These are phyloP conservation scores for Cercospora canescens DNA, from an alignment of 2,329 filamentous ascomycete genomes.

Conservation along the genomic window DNA sequence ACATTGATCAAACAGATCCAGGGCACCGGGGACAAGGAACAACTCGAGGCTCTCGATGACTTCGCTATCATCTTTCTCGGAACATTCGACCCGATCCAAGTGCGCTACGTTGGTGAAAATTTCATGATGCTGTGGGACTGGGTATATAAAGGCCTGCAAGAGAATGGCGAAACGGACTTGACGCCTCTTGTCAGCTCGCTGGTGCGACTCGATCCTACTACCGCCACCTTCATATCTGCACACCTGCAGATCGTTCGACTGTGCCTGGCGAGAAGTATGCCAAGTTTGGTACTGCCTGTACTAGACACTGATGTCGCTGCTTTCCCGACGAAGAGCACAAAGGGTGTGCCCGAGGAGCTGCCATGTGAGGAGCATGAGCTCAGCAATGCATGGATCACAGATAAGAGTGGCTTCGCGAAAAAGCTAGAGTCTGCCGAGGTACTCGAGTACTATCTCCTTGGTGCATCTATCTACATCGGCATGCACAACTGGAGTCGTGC, in stretches of 20 bases:
- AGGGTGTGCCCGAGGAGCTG: slow-evolving; percentile 41
- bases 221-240: slow-evolving; percentile 64
- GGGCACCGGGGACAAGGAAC: slow-evolving; percentile 29
- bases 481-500: slow-evolving; percentile 45
- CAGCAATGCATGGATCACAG: slow-evolving; percentile 61
- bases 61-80: slow-evolving; percentile 50
- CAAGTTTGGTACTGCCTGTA: slow-evolving; percentile 59
- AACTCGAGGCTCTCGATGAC: slow-evolving; percentile 47
- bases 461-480: slow-evolving; percentile 50
- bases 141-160: slow-evolving; percentile 17
- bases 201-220: slow-evolving; percentile 65
- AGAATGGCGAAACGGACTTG: neutral
- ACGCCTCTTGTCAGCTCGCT: slow-evolving; percentile 54
- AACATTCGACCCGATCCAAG: slow-evolving; percentile 55
- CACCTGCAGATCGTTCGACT: slow-evolving; percentile 61
- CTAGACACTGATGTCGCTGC: slow-evolving; percentile 67
- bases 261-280: slow-evolving; percentile 56
- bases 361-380: slow-evolving; percentile 43
- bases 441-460: slow-evolving; percentile 55
- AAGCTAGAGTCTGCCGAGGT: slow-evolving; percentile 55
- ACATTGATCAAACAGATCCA: slow-evolving; percentile 47
- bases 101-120: slow-evolving; percentile 54
- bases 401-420: slow-evolving; percentile 56
- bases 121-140: slow-evolving; percentile 48
- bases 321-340: slow-evolving; percentile 51